Conservation (phyloP, 768 basidiomycete species). For the Trametes cinnabarina region DNA sequence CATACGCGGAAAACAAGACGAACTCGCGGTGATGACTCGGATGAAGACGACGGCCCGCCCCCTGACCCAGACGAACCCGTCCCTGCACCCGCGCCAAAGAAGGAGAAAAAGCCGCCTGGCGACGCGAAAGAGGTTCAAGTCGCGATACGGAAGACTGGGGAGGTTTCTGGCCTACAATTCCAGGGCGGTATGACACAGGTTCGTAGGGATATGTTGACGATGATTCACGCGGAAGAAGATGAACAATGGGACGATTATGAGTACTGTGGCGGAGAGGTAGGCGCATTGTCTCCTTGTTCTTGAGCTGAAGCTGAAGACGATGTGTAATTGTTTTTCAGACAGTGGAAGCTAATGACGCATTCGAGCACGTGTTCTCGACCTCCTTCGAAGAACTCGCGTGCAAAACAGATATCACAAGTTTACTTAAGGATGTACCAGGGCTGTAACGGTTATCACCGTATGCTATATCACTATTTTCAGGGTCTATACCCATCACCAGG, state of each 20-base stretch:
- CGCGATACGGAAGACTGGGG: conserved; percentile 60
- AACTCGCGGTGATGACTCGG: conserved; percentile 58
- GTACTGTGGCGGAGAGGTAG: conserved; percentile 64
- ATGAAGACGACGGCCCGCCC: conserved; percentile 76
- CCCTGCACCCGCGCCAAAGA: conserved; percentile 49
- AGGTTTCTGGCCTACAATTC: conserved; percentile 55
- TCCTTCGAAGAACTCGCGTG: conserved; percentile 35
- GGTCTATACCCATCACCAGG: background rate
- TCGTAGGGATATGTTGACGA: conserved; percentile 72
- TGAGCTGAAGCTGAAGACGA: background rate
- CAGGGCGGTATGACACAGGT: conserved; percentile 68
- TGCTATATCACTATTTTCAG: background rate
- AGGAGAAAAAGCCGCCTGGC: conserved; percentile 52
- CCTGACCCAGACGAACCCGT: conserved; percentile 73
- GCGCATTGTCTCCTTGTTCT: conserved; percentile 21
- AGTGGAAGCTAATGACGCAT: conserved; percentile 50
- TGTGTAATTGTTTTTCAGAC: conserved; percentile 49
- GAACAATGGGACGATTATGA: conserved; percentile 71
- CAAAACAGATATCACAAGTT: conserved; percentile 26
- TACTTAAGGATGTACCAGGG: conserved; percentile 26
- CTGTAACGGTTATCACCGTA: conserved; percentile 3
- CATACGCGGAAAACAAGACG: conserved; percentile 62
- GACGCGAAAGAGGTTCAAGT: conserved; percentile 78
- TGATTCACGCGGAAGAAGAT: conserved; percentile 75
- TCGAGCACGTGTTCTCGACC: conserved; percentile 64